These are phyloP conservation scores for Cladobotryum protrusum DNA, from an alignment of 2,329 filamentous ascomycete species.

Conservation along the genomic window DNA sequence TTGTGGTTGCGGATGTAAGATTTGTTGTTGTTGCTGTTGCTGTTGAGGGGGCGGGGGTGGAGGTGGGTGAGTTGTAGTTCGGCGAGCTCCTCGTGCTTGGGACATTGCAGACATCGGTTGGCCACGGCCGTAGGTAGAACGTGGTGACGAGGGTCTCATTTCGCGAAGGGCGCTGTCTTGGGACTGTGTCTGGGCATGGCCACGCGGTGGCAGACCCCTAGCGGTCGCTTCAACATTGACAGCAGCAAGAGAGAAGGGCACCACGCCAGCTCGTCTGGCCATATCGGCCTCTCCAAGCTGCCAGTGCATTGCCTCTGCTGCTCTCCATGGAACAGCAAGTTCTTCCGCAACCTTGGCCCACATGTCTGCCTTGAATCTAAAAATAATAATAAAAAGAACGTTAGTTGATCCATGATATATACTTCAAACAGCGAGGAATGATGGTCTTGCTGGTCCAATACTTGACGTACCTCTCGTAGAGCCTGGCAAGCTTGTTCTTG, in stretches of 20 bases:
- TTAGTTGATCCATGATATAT: neutral
- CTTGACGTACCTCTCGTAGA: conserved; percentile 79
- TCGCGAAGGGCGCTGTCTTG: conserved; percentile 42
- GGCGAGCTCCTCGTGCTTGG: conserved; percentile 33
- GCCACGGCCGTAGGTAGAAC: conserved; percentile 33
- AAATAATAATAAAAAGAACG: neutral
- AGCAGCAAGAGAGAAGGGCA: conserved; percentile 69
- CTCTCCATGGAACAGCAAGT: conserved; percentile 91
- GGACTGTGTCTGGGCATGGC: conserved; percentile 39
- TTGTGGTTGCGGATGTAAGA: conserved; percentile 5
- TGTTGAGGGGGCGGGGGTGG: conserved; percentile 23
- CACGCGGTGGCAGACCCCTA: conserved; percentile 33
- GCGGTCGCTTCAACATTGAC: conserved; percentile 42
- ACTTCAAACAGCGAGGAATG: too few relatives aligned
- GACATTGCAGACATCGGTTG: conserved; percentile 26
- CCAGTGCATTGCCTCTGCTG: conserved; percentile 98
- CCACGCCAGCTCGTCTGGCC: conserved; percentile 83
- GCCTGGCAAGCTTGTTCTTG: conserved; percentile 89
- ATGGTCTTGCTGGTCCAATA: neutral
- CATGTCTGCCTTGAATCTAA: conserved; percentile 94
- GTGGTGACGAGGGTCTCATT: conserved; percentile 35
- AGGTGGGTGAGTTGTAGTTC: conserved; percentile 30
- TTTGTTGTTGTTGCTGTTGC: conserved; percentile 1
- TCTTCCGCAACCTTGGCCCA: conserved; percentile 95
- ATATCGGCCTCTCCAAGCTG: conserved; percentile 90